phyloP scores from a whole-genome alignment of 257 asterid species.

The Ligustrum vulgare region DNA sequence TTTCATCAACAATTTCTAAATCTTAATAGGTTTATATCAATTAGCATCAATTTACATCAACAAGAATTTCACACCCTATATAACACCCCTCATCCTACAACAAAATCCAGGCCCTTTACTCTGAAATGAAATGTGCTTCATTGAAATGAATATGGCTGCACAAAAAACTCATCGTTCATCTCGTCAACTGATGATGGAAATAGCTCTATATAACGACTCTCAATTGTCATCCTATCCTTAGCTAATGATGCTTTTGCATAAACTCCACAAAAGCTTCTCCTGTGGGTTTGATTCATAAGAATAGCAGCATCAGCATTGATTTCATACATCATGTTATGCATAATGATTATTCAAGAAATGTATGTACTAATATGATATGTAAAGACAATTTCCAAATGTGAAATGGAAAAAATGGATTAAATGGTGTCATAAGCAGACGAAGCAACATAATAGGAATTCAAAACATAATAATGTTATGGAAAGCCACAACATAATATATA shows the following conservation, averaged over 20 bases:
- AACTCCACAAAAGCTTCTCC: slow-evolving; percentile 98
- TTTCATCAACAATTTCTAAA: no score
- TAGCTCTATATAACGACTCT: slow-evolving; percentile 81
- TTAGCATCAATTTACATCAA: no score
- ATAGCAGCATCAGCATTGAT: not conserved
- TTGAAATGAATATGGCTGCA: no score
- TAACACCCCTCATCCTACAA: no score
- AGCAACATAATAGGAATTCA: no score
- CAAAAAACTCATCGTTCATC: slow-evolving; percentile 54
- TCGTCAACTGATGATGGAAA: slow-evolving; percentile 71
- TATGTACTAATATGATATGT: not conserved
- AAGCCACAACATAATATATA: not conserved
- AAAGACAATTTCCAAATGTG: not conserved
- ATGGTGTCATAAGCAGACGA: no score
- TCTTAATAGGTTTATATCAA: no score
- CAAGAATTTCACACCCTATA: no score
- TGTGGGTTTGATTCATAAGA: slow-evolving; percentile 31
- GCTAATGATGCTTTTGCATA: slow-evolving; percentile 74
- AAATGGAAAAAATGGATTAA: not conserved
- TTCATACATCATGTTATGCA: not conserved
- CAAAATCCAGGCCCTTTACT: no score
- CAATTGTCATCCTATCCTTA: slow-evolving; percentile 91
- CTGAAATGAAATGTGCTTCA: no score
- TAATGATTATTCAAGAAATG: not conserved
- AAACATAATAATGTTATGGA: not conserved